Evolutionary conservation across 225 moss, liverwort and hornwort genomes (phyloP).

Genomic region (Rhytidiadelphus loreus): DNA sequence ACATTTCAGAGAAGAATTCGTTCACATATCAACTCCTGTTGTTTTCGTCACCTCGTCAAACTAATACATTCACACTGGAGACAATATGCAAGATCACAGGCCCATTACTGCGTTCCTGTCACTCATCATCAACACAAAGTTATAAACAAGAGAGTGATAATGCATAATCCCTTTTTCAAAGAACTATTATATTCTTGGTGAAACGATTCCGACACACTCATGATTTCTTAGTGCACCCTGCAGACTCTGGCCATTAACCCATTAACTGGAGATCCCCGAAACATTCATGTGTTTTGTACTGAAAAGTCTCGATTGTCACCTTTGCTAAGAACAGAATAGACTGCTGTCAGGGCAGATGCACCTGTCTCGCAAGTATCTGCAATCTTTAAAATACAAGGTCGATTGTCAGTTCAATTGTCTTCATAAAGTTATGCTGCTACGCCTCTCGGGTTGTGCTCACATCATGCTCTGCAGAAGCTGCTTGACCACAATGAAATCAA

Average conservation of each 20-base stretch:
- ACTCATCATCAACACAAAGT: background rate
- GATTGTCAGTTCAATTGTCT: background rate
- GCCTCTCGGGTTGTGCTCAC: background rate
- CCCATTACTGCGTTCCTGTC: background rate
- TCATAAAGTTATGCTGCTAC: background rate
- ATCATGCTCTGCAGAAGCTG: background rate
- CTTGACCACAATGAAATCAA: background rate
- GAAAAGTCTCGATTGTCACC: slow-evolving; percentile 79
- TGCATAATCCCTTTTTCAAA: background rate
- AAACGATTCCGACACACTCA: background rate
- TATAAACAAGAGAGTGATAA: background rate
- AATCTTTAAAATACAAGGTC: slow-evolving; percentile 37
- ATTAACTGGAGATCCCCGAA: slow-evolving; percentile 35
- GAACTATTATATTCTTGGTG: background rate
- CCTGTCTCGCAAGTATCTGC: slow-evolving; percentile 87
- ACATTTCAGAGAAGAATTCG: slow-evolving; percentile 3
- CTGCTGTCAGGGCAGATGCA: slow-evolving; percentile 74
- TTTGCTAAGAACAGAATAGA: slow-evolving; percentile 87
- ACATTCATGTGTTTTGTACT: slow-evolving; percentile 52
- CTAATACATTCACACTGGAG: background rate
- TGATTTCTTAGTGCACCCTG: background rate
- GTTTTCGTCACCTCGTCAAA: background rate
- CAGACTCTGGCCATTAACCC: slow-evolving; percentile 53
- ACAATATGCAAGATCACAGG: background rate
- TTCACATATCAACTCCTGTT: slow-evolving; percentile 3